phyloP scores from a whole-genome alignment of 306 rosid genomes.

The Amphicarpaea edgeworthii region DNA sequence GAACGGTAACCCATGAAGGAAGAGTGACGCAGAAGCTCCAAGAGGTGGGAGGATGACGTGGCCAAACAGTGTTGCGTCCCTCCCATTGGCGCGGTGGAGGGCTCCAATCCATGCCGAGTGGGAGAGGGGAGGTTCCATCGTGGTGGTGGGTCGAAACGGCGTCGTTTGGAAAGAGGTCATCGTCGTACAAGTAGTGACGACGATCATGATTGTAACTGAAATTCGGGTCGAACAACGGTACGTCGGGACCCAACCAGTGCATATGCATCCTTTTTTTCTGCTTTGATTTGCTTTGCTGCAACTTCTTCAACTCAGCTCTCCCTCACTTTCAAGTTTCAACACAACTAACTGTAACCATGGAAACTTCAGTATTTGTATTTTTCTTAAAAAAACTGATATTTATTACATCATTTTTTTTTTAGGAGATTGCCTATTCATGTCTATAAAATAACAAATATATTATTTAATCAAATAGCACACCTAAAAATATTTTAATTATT shows the following conservation, averaged over 20 bases:
- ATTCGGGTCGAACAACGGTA: slow-evolving; percentile 58
- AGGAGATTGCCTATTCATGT: too few relatives aligned
- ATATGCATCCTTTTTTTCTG: not conserved
- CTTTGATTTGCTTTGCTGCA: too few relatives aligned
- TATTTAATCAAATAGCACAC: too few relatives aligned
- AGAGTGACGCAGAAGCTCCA: slow-evolving; percentile 83
- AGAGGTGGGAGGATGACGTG: slow-evolving; percentile 66
- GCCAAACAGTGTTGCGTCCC: slow-evolving; percentile 78
- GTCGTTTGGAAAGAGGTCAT: not conserved
- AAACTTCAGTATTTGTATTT: too few relatives aligned
- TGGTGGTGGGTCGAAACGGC: slow-evolving; percentile 59
- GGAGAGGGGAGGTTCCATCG: slow-evolving; percentile 92
- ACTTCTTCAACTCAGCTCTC: too few relatives aligned
- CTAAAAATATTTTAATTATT: too few relatives aligned
- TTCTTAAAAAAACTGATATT: too few relatives aligned
- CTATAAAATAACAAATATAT: too few relatives aligned
- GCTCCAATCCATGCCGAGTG: slow-evolving; percentile 94
- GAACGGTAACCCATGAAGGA: slow-evolving; percentile 77
- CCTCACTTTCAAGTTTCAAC: too few relatives aligned
- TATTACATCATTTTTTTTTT: too few relatives aligned
- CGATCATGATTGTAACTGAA: slow-evolving; percentile 4
- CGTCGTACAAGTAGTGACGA: not conserved
- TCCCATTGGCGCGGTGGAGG: slow-evolving; percentile 82
- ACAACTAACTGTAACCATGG: too few relatives aligned
- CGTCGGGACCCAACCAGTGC: slow-evolving; percentile 49